Base-by-base conservation (phyloP, 2,329 filamentous ascomycete genomes). In the Aureobasidium vineae region DNA sequence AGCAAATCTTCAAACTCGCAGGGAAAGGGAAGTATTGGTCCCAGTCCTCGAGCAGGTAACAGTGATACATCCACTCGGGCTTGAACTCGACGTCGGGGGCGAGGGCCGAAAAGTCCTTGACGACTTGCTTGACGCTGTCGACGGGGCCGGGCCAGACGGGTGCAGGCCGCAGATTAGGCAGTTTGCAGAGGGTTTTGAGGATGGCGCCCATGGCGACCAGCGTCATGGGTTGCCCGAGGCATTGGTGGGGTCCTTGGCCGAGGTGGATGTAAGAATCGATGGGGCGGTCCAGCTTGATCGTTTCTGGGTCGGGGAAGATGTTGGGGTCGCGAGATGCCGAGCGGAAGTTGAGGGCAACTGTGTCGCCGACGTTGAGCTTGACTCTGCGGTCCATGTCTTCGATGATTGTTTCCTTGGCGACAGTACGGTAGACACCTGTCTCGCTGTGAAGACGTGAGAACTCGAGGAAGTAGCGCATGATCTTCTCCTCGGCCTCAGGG, bases 391-490 rank as follows among this genome's bases (percentile, higher is more conserved):
- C 76, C 19, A 66, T 70, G 66, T 78, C 77, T 8, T 71, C 68
- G 69, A 81, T 57, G 5, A 72, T 72, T 11, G 73, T 75, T 19
- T 74, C 70, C 15, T 72, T 72, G 1, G 74, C 72, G 4, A 76
- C 77, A n/a, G 69, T 68, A 43, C 80, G 77, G 64, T 78, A 70
- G 5, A 80, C 75, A 45, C 75, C 79, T 0, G 79, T 79, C 65
- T 82, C 79, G 67, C 79, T 79, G 53, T 75, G 75, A 0, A 83
- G 72, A 2, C 81, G 76, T 2, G 74, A 75, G 43, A 75, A 79
- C 69, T 83, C 81, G 69, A 82, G 75, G 66, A 79, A 71, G 72
- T 86, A 86, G 74, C 81, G 78, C 73, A 81, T 77, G 10, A 86
- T 75, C 26, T 78, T 75, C 52, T 83, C 79, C 70, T 82, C 82